A percentile compares a stretch with the other conserved stretches of the same genome.
phyloP scores from a whole-genome alignment of 1,284 basidiomycete genomes.

The Rhodotorula sp. region DNA sequence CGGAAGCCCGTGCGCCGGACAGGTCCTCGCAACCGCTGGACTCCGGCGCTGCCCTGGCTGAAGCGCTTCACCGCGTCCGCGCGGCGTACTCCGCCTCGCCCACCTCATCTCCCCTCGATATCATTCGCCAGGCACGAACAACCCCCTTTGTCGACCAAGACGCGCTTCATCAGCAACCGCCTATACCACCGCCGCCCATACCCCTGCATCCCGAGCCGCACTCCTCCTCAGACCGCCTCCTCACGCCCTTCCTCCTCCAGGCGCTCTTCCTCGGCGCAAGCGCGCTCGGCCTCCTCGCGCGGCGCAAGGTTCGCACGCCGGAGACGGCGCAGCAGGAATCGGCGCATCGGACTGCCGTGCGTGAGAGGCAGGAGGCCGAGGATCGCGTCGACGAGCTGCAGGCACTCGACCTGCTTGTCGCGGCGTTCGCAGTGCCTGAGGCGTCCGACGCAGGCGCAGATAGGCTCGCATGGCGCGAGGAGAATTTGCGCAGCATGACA shows the following conservation, averaged over 20 bases:
- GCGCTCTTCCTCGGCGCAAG: conserved; percentile 37
- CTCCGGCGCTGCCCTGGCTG: not conserved
- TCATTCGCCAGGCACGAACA: not conserved
- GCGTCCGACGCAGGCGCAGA: not conserved
- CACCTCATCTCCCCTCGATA: conserved; percentile 1
- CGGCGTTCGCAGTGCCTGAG: not conserved
- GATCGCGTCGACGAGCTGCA: conserved; percentile 32
- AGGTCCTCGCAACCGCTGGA: not conserved
- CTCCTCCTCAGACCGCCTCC: conserved; percentile 5
- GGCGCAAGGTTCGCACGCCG: conserved; percentile 7
- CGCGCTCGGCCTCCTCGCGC: conserved; percentile 33
- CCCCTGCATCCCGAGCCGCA: conserved; percentile 27
- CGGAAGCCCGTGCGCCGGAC: not conserved
- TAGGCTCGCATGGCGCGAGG: not conserved
- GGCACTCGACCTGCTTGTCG: conserved; percentile 34
- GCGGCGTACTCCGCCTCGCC: not conserved
- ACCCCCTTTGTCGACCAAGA: conserved; percentile 1
- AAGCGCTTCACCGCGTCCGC: not conserved
- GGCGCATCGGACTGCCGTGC: not conserved
- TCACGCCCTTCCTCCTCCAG: conserved; percentile 36
- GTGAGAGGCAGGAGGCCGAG: conserved; percentile 16
- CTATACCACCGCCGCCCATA: conserved; percentile 30
- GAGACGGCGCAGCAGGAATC: not conserved
- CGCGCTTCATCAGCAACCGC: not conserved
- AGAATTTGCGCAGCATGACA: not conserved